Evolutionary conservation across 306 rosid species (phyloP).

Genomic region (Trifolium pratense): DNA sequence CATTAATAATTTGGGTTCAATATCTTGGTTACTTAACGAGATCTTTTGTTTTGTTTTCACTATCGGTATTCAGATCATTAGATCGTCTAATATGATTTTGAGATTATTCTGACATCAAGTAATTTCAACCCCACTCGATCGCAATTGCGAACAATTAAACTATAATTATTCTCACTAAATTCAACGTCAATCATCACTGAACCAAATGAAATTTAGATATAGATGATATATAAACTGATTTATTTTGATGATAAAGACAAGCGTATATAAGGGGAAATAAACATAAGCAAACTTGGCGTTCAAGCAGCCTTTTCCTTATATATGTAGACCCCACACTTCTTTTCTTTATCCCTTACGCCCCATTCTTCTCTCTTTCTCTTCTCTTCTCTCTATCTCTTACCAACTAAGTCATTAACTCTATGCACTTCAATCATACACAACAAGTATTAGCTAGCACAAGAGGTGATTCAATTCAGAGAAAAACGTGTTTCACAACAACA

Average conservation of each 20-base stretch:
- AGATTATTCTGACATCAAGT: too few species aligned
- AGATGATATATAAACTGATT: background rate
- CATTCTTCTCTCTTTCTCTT: background rate
- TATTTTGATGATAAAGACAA: conserved; percentile 26
- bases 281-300: conserved; percentile 59
- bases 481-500: conserved; percentile 62
- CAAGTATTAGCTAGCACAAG: background rate
- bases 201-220: background rate
- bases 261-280: conserved; percentile 56
- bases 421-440: conserved; percentile 29
- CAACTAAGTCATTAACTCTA: background rate
- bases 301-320: conserved; percentile 55
- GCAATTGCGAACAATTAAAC: too few species aligned
- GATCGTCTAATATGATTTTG: too few species aligned
- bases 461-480: conserved; percentile 32
- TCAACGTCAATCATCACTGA: too few species aligned
- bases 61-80: too few species aligned
- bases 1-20: too few species aligned
- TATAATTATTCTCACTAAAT: too few species aligned
- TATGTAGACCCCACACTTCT: conserved; percentile 51
- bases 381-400: background rate
- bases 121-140: too few species aligned
- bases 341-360: conserved; percentile 15
- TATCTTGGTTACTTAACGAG: too few species aligned
- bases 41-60: too few species aligned